Percentiles rank a stretch among this genome's conserved stretches.
These are phyloP conservation scores for Russula sp. DNA, from an alignment of 768 basidiomycete genomes.

Conservation along the genomic window DNA sequence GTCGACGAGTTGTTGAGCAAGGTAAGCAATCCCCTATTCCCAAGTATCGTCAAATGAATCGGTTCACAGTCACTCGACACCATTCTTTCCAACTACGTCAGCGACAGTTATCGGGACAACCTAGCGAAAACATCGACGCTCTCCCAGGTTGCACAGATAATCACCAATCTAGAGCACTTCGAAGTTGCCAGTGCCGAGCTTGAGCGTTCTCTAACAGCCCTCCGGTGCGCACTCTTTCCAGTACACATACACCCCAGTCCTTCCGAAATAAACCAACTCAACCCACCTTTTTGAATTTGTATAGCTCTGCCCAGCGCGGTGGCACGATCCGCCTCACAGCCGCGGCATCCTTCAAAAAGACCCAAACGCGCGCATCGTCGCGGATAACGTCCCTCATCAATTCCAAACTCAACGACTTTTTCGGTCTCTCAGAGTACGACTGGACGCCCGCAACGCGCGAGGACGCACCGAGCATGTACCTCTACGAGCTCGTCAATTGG, in stretches of 20 bases:
- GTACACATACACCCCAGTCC: background rate
- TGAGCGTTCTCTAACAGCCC: slow-evolving; percentile 75
- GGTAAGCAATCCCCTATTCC: slow-evolving; percentile 43
- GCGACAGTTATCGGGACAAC: slow-evolving; percentile 71
- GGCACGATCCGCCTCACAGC: slow-evolving; percentile 72
- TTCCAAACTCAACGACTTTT: slow-evolving; percentile 93
- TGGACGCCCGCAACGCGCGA: slow-evolving; percentile 78
- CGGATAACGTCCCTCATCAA: slow-evolving; percentile 82
- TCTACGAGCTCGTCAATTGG: slow-evolving; percentile 95
- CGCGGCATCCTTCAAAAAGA: slow-evolving; percentile 60
- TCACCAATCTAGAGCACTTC: slow-evolving; percentile 91
- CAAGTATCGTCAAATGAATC: slow-evolving; percentile 3
- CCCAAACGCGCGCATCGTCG: slow-evolving; percentile 63
- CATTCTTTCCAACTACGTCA: slow-evolving; percentile 73
- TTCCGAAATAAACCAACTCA: background rate
- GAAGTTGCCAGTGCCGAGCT: slow-evolving; percentile 80
- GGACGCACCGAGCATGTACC: slow-evolving; percentile 84
- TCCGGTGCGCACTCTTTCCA: slow-evolving; percentile 51
- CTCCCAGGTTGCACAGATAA: slow-evolving; percentile 89
- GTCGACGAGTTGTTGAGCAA: slow-evolving; percentile 89
- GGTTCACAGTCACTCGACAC: slow-evolving; percentile 73
- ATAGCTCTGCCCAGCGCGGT: slow-evolving; percentile 72
- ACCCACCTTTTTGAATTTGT: background rate
- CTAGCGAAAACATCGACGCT: slow-evolving; percentile 72
- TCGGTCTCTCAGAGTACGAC: slow-evolving; percentile 92